phyloP scores from a whole-genome alignment of 169 alveolate species.

The Plasmodium blacklocki region DNA sequence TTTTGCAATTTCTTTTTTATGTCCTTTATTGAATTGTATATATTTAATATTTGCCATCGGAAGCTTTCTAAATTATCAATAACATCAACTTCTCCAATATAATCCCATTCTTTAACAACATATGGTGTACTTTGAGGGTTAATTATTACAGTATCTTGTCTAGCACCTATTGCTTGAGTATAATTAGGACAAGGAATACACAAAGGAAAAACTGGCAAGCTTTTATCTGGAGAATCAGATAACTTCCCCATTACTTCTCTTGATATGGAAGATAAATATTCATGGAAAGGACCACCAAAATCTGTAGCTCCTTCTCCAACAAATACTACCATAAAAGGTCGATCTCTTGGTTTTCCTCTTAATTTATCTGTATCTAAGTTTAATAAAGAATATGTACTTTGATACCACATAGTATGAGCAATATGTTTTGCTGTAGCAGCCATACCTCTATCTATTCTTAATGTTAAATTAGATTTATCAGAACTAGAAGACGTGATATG shows the following conservation, averaged over 20 bases:
- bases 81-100: conserved; percentile 61
- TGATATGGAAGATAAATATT: conserved; percentile 89
- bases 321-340: conserved; percentile 94
- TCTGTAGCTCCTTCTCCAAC: conserved; percentile 94
- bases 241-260: conserved; percentile 91
- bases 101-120: conserved; percentile 53
- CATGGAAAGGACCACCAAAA: conserved; percentile 95
- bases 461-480: conserved; percentile 78
- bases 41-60: conserved; percentile 56
- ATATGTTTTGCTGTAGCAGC: conserved; percentile 86
- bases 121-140: conserved; percentile 72
- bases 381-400: conserved; percentile 84
- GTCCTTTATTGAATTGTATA: conserved; percentile 53
- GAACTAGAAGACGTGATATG: conserved; percentile 70
- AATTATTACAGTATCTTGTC: conserved; percentile 91
- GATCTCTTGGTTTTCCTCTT: conserved; percentile 83
- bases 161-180: conserved; percentile 89
- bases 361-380: conserved; percentile 79
- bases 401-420: conserved; percentile 83
- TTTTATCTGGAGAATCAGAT: conserved; percentile 73
- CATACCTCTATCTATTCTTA: conserved; percentile 83
- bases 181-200: conserved; percentile 90
- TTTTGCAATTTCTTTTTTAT: conserved; percentile 42
- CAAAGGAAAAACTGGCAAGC: conserved; percentile 76
- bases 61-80: conserved; percentile 74